Conservation (phyloP, 2,329 filamentous ascomycete species). For the Venturia carpophila region DNA sequence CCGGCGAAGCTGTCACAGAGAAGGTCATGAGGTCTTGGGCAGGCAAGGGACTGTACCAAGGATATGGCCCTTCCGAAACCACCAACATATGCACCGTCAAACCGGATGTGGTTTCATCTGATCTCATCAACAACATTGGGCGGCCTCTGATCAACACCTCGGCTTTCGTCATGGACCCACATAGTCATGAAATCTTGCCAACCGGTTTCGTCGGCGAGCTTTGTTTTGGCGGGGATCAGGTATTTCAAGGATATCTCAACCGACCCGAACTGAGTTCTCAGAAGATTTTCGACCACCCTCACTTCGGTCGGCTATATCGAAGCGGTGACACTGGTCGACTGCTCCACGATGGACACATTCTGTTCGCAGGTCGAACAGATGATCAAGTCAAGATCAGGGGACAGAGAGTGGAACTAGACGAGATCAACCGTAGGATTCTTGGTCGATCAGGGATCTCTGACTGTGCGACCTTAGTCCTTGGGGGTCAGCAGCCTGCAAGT, state of each 20-base stretch:
- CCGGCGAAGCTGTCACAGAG: constrained; percentile 71
- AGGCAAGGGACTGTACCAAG: constrained; percentile 61
- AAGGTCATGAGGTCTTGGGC: constrained; percentile 65
- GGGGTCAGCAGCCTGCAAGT: not conserved
- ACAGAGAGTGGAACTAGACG: constrained; percentile 68
- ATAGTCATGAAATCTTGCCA: constrained; percentile 44
- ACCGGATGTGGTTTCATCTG: constrained; percentile 46
- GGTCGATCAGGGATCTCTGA: constrained; percentile 47
- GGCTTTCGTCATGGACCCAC: constrained; percentile 51
- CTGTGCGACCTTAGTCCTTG: constrained; percentile 37
- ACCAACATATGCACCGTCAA: constrained; percentile 82
- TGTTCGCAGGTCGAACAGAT: constrained; percentile 66
- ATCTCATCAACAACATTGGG: constrained; percentile 70
- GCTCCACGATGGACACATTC: constrained; percentile 65
- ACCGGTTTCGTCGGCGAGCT: constrained; percentile 71
- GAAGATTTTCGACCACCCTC: constrained; percentile 62
- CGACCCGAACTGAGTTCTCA: constrained; percentile 52
- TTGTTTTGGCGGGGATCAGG: constrained; percentile 79
- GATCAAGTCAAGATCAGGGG: constrained; percentile 77
- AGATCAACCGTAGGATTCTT: constrained; percentile 60
- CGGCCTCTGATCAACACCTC: constrained; percentile 68
- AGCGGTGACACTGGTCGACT: constrained; percentile 77
- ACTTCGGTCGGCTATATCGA: constrained; percentile 67
- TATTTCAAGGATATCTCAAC: constrained; percentile 66
- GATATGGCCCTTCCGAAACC: constrained; percentile 72